These are phyloP conservation scores for Parachlorella kessleri DNA, from an alignment of 139 green algal species.

Conservation along the genomic window DNA sequence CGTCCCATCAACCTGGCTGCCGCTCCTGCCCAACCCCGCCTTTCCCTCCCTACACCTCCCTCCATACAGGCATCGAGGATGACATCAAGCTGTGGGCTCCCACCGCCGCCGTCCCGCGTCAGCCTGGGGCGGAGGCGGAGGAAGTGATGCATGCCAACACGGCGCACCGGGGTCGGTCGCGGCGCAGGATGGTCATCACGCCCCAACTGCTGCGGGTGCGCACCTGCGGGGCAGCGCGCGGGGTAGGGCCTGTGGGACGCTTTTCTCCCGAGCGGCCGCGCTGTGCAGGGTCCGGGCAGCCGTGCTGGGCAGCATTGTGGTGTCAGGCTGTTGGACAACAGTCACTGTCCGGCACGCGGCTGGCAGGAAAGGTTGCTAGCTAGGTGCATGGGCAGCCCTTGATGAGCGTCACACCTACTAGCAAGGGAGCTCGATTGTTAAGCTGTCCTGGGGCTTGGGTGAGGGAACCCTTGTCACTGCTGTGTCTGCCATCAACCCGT, in stretches of 20 bases:
- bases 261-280: neutral
- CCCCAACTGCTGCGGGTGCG: constrained; percentile 12
- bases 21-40: no score
- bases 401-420: neutral
- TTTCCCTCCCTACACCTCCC: no score
- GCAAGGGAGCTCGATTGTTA: neutral
- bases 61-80: constrained; percentile 45
- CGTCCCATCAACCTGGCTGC: no score
- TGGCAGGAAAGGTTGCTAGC: neutral
- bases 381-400: no score
- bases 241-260: neutral
- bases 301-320: neutral
- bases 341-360: neutral
- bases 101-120: constrained; percentile 17
- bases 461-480: neutral
- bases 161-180: neutral
- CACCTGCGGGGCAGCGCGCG: neutral
- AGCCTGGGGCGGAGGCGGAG: neutral
- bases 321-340: neutral
- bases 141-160: neutral
- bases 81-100: constrained; percentile 49
- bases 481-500: neutral
- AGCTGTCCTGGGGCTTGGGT: neutral
- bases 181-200: neutral
- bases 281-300: neutral